A percentile compares a stretch with the other conserved stretches of the same genome.
Evolutionary conservation across 1,284 basidiomycete genomes (phyloP).

Genomic region (Pholiota adiposa): DNA sequence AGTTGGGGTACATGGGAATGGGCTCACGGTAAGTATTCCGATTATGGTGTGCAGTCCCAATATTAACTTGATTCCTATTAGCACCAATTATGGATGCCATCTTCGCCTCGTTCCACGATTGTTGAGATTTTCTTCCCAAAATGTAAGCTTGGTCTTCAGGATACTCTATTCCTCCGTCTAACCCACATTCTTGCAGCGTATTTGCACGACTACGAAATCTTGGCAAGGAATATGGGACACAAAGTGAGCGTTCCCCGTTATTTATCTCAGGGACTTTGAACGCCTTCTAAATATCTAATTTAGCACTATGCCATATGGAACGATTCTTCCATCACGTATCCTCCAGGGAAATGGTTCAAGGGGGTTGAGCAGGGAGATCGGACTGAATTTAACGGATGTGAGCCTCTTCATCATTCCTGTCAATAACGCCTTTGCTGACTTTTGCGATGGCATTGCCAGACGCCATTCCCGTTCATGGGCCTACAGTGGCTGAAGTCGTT

Average conservation of each 20-base stretch:
- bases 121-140: conserved; percentile 43
- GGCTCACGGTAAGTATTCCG: conserved; percentile 36
- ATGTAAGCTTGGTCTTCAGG: conserved; percentile 23
- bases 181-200: conserved; percentile 33
- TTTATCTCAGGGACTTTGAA: not conserved
- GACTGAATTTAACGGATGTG: conserved; percentile 36
- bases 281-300: not conserved
- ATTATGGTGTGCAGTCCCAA: not conserved
- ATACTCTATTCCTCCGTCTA: not conserved
- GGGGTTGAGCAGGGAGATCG: conserved; percentile 32
- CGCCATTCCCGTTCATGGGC: conserved; percentile 38
- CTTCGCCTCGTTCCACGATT: conserved; percentile 38
- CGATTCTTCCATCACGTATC: conserved; percentile 39
- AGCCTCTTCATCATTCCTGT: conserved; percentile 5
- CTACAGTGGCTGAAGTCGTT: conserved; percentile 30
- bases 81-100: conserved; percentile 50
- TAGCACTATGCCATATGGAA: conserved; percentile 49
- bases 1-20: conserved; percentile 48
- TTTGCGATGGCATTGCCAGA: not conserved
- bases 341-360: conserved; percentile 36
- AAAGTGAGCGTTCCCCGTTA: conserved; percentile 29
- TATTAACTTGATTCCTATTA: conserved; percentile 16
- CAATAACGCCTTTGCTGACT: not conserved
- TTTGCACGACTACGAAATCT: conserved; percentile 43
- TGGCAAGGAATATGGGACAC: conserved; percentile 44